These are phyloP conservation scores for Furcasterigmium sp. DNA, from an alignment of 2,329 filamentous ascomycete genomes.

Conservation along the genomic window DNA sequence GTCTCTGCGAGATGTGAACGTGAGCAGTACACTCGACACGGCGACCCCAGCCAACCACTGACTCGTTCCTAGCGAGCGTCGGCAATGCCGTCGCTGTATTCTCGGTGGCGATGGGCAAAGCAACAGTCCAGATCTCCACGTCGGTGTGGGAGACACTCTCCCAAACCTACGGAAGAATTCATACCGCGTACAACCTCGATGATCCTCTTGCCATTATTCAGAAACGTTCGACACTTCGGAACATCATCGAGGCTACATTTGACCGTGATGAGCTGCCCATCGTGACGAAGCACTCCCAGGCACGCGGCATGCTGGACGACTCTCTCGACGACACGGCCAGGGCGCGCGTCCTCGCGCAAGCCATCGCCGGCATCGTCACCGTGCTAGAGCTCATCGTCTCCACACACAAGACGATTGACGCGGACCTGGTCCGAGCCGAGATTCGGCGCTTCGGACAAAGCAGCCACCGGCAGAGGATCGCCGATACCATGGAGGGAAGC, in stretches of 20 bases:
- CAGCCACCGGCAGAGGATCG: constrained; percentile 20
- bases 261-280: constrained; percentile 24
- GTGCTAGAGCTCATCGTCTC: constrained; percentile 19
- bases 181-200: constrained; percentile 8
- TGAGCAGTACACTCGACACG: no score
- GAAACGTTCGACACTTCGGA: constrained; percentile 13
- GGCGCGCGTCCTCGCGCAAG: constrained; percentile 26
- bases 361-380: constrained; percentile 25
- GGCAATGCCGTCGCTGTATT: constrained; percentile 11
- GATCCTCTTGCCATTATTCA: constrained; percentile 15
- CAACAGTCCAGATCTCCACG: constrained; percentile 9
- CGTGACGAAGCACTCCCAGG: constrained; percentile 18
- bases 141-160: constrained; percentile 11
- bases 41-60: no score
- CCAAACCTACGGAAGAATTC: constrained; percentile 10
- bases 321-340: constrained; percentile 24
- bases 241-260: constrained; percentile 25
- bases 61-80: constrained; percentile 7
- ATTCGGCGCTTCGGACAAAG: constrained; percentile 23
- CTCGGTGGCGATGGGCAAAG: constrained; percentile 11
- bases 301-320: background rate
- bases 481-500: constrained; percentile 23
- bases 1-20: constrained; percentile 6
- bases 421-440: constrained; percentile 16
- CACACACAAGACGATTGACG: background rate